Evolutionary conservation across 805 yeast genomes (phyloP), one percentile per base, ranked within the genome.

Genomic region (Candida ovalis): DNA sequence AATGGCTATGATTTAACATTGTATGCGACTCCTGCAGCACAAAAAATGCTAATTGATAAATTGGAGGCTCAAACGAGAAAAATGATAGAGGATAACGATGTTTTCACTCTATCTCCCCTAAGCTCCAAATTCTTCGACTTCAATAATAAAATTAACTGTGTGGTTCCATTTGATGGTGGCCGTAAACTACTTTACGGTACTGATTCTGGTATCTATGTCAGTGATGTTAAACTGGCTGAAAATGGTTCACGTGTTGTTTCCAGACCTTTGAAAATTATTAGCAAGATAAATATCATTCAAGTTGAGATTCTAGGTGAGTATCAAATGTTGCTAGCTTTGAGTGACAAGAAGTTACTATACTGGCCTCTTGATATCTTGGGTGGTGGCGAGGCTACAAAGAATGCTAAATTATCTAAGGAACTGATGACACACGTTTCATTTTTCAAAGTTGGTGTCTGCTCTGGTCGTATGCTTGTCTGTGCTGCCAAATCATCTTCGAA

Each of bases 131-230:
- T 81, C 59, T 91, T 91, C 66, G 89, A 82, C 54, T 80, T 82
- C 43, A 75, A 75, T 19, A 82, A 91, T 61, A 80, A 86, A 51
- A 87, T 92, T 58, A 90, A 88, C 62, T 90, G 97, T 72, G 92
- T 90, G 25, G 90, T 87, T 36, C 96, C 97, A 30, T 86, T 88
- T 65, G 96, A 94, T 62, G 97, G 97, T 45, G 98, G 98, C 19
- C 79, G 96, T 54, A 88, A 91, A 62, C 70, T 91, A 54, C 66
- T 94, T 32, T 91, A 88, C 61, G 98, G 98, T 39, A 90, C 98
- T 0, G 96, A 89, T 62, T 77, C 85, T 0, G 98, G 99, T 4
- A 82, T 94, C 2, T 94, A 86, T 74, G 80, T 89, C 41, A 81
- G 94, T 40, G 89, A 89, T 40, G 79, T 84, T 41, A 75, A 77